Evolutionary conservation across 139 green algal genomes (phyloP), one percentile per base, ranked within the genome.

Genomic region (Chlorella sp.): DNA sequence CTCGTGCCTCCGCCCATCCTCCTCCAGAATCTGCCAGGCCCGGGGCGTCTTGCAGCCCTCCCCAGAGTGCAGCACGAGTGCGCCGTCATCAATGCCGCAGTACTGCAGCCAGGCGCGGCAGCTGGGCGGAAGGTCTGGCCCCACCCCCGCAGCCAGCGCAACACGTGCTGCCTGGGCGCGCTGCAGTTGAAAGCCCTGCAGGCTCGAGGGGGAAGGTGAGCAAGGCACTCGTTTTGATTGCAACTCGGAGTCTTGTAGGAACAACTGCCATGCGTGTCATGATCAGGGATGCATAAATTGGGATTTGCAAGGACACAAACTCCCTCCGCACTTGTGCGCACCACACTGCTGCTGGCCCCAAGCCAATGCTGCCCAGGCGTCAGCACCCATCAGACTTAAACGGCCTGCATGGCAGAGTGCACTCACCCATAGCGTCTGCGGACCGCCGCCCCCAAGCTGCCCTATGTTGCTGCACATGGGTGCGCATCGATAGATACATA

Each of bases 21-120:
- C 60, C 78, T 97, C 95, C 53, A 95, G 90, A n/a, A 97, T 78
- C 89, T 95, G 93, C 95, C 95, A 97, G 11, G 95, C 95, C 0
- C 95, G 90, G 0, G 95, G 95, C 26, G 95, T 96, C 40, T 89
- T 85, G 12, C 36, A 39, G 15, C 11, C 14, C 75, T 73, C 5
- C 21, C 89, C 64, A 5, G 48, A 57, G 4, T 39, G 53, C 39
- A 77, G 42, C 40, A 94, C 21, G 68, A 96, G 89, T 0, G 93
- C 95, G 19, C 57, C 88, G 0, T 64, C 86, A 39, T 95, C 91
- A 1, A 86, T 79, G 19, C 92, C 76, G 39, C 60, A 90, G 0
- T 40, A n/a, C 7, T 60, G 26, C 39, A 96, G 89, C 94, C 92
- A 95, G 14, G 61, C 91, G 71, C 90, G 88, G 12, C 86, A 91